phyloP scores from a whole-genome alignment of 148 eudicot species.

The Cornus controversa region DNA sequence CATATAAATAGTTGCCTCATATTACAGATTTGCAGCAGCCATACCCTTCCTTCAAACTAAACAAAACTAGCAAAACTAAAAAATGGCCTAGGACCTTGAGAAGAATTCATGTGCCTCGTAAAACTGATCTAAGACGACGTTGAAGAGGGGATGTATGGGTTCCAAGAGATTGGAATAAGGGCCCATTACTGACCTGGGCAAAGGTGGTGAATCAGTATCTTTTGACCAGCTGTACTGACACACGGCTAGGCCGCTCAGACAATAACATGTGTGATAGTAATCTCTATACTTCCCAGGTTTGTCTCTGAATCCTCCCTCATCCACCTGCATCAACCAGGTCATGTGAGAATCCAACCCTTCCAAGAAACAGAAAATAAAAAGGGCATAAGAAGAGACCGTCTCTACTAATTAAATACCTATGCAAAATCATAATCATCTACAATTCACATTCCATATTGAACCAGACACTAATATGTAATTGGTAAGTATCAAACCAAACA shows the following conservation, averaged over 20 bases:
- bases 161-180: slow-evolving; percentile 69
- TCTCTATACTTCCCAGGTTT: slow-evolving; percentile 89
- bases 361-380: background rate
- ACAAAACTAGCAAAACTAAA: background rate
- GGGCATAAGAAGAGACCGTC: too few relatives aligned
- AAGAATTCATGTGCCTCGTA: slow-evolving; percentile 60
- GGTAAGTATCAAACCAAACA: background rate
- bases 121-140: slow-evolving; percentile 61
- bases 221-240: slow-evolving; percentile 53
- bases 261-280: slow-evolving; percentile 83
- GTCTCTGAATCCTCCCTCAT: slow-evolving; percentile 78
- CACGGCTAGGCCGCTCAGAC: slow-evolving; percentile 76
- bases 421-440: too few relatives aligned
- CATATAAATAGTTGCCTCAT: background rate
- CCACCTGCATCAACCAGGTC: slow-evolving; percentile 43
- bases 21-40: background rate
- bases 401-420: too few relatives aligned
- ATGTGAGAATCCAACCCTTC: slow-evolving; percentile 3
- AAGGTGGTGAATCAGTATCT: slow-evolving; percentile 48
- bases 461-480: background rate
- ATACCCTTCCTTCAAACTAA: background rate
- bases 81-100: slow-evolving; percentile 21
- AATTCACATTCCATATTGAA: too few relatives aligned
- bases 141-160: slow-evolving; percentile 70
- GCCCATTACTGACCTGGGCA: slow-evolving; percentile 49